A percentile compares a stretch with the other conserved stretches of the same genome.
Conservation (phyloP, 73 alveolate species). For the Paramecium sonneborni region DNA sequence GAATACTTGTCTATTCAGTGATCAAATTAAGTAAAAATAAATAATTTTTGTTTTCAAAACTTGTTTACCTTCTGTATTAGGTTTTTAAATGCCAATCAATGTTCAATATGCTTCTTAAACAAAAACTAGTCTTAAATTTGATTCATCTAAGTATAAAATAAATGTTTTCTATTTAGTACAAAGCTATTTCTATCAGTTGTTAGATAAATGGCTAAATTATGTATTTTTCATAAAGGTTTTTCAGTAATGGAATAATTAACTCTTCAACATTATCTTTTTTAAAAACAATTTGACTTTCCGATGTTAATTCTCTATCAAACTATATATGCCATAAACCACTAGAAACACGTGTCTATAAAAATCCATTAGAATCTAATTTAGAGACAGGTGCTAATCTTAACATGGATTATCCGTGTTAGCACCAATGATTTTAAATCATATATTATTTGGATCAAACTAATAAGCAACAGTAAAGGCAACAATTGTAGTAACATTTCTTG, state of each 20-base stretch:
- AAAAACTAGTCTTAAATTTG: slow-evolving; percentile 92
- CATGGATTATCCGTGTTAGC: slow-evolving; percentile 99
- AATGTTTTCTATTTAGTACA: slow-evolving; percentile 74
- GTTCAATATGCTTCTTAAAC: slow-evolving; percentile 84
- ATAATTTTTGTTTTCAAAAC: slow-evolving; percentile 89
- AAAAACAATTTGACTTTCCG: slow-evolving; percentile 94
- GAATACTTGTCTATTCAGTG: slow-evolving; percentile 78
- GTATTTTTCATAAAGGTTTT: slow-evolving; percentile 92
- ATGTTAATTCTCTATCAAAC: slow-evolving; percentile 98
- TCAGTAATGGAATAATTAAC: slow-evolving; percentile 84
- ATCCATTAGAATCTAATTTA: slow-evolving; percentile 82
- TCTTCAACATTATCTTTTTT: slow-evolving; percentile 77
- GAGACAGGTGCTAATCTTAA: slow-evolving; percentile 94
- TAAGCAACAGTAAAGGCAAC: slow-evolving; percentile 95
- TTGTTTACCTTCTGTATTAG: slow-evolving; percentile 66
- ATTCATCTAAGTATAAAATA: slow-evolving; percentile 69
- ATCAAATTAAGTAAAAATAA: slow-evolving; percentile 78
- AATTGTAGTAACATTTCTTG: slow-evolving; percentile 91
- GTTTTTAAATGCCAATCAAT: slow-evolving; percentile 61
- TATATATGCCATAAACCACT: slow-evolving; percentile 99
- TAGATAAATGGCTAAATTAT: slow-evolving; percentile 95
- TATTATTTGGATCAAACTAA: slow-evolving; percentile 71
- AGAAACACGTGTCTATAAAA: slow-evolving; percentile 85
- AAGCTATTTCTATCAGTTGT: slow-evolving; percentile 87
- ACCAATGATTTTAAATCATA: slow-evolving; percentile 91